Percentiles rank a stretch among this genome's conserved stretches.
Conservation (phyloP, 2,329 filamentous ascomycete species). For the Aspergillus neotritici region DNA sequence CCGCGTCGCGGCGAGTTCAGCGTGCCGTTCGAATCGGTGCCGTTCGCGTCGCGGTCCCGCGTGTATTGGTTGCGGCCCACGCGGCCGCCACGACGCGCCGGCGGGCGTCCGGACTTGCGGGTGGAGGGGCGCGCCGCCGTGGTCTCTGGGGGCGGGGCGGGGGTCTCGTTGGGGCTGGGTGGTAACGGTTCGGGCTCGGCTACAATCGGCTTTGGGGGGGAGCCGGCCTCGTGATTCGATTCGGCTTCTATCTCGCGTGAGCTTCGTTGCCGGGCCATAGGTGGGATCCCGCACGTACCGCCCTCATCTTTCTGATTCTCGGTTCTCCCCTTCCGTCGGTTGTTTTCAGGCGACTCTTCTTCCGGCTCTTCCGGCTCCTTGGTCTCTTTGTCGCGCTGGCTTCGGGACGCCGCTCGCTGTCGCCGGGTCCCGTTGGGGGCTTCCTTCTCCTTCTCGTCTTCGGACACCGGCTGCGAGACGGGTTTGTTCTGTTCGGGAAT, state of each 20-base stretch:
- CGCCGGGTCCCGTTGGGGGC: conserved; percentile 48
- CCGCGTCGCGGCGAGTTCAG: conserved; percentile 38
- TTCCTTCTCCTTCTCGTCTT: conserved; percentile 55
- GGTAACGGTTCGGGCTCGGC: conserved; percentile 37
- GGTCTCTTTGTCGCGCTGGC: conserved; percentile 45
- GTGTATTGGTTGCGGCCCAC: conserved; percentile 76
- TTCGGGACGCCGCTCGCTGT: conserved; percentile 52
- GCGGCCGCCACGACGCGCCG: conserved; percentile 60
- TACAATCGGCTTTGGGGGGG: conserved; percentile 42
- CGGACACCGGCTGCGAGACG: conserved; percentile 48
- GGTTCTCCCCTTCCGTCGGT: conserved; percentile 73
- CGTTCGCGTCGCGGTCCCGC: conserved; percentile 62
- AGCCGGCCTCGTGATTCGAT: conserved; percentile 64
- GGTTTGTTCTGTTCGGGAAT: conserved; percentile 44
- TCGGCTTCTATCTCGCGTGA: conserved; percentile 43
- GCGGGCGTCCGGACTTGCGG: conserved; percentile 59
- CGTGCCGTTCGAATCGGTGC: conserved; percentile 30
- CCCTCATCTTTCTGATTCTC: conserved; percentile 78
- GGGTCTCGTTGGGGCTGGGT: conserved; percentile 38
- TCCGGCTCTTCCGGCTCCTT: conserved; percentile 60
- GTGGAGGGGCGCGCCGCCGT: conserved; percentile 37
- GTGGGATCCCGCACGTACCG: conserved; percentile 36
- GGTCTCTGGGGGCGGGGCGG: conserved; percentile 32
- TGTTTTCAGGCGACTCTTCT: conserved; percentile 65
- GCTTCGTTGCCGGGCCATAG: not conserved